Conservation (phyloP, 208 protist species). For the Trypanosoma theileri region DNA sequence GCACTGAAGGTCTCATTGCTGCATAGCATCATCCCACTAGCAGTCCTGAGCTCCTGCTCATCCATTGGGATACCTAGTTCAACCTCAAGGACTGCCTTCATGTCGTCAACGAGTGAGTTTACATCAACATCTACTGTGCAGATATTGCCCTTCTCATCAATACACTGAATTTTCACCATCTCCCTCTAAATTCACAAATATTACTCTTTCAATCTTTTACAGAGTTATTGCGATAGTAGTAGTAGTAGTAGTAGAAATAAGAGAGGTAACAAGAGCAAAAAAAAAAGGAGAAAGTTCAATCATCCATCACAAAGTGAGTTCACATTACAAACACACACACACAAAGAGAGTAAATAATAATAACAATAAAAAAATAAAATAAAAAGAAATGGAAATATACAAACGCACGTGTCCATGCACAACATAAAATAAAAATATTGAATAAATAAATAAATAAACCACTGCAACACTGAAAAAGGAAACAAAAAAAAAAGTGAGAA, state of each 20-base stretch:
- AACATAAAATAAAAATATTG: neutral
- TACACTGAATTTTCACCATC: slow-evolving; percentile 22
- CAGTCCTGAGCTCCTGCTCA: slow-evolving; percentile 16
- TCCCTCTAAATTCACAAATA: neutral
- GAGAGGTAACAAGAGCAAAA: neutral
- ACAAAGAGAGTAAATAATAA: neutral
- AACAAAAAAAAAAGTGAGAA: slow-evolving; percentile 16
- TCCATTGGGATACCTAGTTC: slow-evolving; percentile 24
- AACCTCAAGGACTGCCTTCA: slow-evolving; percentile 23
- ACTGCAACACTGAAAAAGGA: neutral
- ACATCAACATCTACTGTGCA: slow-evolving; percentile 17
- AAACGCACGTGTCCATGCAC: neutral
- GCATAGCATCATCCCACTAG: slow-evolving; percentile 5
- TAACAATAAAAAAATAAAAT: slow-evolving; percentile 4
- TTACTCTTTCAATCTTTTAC: neutral
- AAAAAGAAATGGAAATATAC: slow-evolving; percentile 1
- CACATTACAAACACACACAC: neutral
- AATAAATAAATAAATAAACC: slow-evolving; percentile 13
- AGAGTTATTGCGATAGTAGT: neutral
- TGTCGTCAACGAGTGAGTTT: slow-evolving; percentile 13
- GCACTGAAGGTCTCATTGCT: slow-evolving; percentile 16
- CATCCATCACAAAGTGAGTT: neutral
- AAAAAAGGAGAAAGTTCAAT: neutral
- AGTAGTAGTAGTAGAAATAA: neutral
- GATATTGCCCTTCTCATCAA: slow-evolving; percentile 3